Base-by-base conservation (phyloP, 2,329 filamentous ascomycete genomes). In the Huntiella omanensis region DNA sequence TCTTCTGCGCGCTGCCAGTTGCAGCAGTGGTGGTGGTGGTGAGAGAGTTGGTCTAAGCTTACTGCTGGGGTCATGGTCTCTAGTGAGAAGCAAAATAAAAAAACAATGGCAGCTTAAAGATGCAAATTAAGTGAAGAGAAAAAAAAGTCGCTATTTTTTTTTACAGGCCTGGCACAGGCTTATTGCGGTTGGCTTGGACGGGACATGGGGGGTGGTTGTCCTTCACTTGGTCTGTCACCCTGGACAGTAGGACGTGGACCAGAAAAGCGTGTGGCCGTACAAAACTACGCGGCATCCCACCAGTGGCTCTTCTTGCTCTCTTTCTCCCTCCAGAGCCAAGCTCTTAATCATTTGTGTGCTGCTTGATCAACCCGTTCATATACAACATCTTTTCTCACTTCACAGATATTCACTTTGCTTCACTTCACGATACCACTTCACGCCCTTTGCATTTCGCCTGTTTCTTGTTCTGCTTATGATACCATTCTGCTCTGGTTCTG, bases 211-310 rank as follows among this genome's bases (percentile, higher is more conserved):
- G 37, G 37, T 40, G 37, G 16, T 17, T 13, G 35, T 16, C 22
- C 22, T 28, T 28, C 22, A 28, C 7, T 28, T 28, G 22, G 22
- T 28, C 22, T 28, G 22, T 28, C 22, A 28, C 22, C 22, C 22
- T 28, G 22, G 6, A 7, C 22, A 28, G 2, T 7, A 28, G 22
- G 22, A 28, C 22, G 22, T 28, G 22, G 16, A 36, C 28, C 7
- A 43, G 41, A 4, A 13, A 28, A 28, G 22, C 22, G 37, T 40
- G 46, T 40, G 35, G 37, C 33, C 46, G 35, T 48, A 48, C 46
- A 48, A 48, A 48, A 48, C 46, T 48, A 39, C 46, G 36, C 35
- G 35, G 22, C 36, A 33, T 40, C 46, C 46, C 40, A 41, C 40
- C 42, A 28, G 22, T 28, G 17, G 16, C 15, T 17, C 35, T 37